A percentile compares a stretch with the other conserved stretches of the same genome.
Conservation (phyloP, 2,329 filamentous ascomycete genomes). For the Dryadomyces quercus-mongolicae region DNA sequence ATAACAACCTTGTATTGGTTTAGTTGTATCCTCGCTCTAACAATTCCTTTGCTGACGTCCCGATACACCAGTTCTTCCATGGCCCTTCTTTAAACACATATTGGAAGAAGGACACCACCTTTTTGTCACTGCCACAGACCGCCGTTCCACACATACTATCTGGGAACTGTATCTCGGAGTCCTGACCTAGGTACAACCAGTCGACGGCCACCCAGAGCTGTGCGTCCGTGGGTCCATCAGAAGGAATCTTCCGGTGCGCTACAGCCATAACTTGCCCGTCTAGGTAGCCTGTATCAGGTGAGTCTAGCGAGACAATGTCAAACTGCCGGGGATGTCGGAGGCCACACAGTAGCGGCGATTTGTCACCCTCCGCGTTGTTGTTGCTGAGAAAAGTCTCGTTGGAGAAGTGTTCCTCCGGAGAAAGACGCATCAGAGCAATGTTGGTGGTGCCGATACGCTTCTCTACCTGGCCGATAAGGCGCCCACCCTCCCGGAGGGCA, state of each 20-base stretch:
- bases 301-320: neutral
- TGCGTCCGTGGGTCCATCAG: neutral
- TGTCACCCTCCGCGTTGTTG: too few species aligned
- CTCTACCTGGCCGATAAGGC: too few species aligned
- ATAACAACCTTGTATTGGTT: too few species aligned
- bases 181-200: neutral
- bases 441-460: neutral
- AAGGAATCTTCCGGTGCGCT: neutral
- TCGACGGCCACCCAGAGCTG: neutral
- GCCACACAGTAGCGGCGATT: neutral
- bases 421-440: neutral
- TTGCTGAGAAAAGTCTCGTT: too few species aligned
- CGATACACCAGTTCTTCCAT: neutral
- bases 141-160: neutral
- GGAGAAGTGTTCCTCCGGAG: too few species aligned
- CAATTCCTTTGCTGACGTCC: neutral
- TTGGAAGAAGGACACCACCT: neutral
- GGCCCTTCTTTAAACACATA: neutral
- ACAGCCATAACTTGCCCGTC: neutral
- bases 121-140: neutral
- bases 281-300: neutral
- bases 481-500: too few species aligned
- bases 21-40: too few species aligned
- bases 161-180: neutral
- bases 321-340: neutral